phyloP scores from a whole-genome alignment of 768 basidiomycete genomes.

The Naganishia antarctica region DNA sequence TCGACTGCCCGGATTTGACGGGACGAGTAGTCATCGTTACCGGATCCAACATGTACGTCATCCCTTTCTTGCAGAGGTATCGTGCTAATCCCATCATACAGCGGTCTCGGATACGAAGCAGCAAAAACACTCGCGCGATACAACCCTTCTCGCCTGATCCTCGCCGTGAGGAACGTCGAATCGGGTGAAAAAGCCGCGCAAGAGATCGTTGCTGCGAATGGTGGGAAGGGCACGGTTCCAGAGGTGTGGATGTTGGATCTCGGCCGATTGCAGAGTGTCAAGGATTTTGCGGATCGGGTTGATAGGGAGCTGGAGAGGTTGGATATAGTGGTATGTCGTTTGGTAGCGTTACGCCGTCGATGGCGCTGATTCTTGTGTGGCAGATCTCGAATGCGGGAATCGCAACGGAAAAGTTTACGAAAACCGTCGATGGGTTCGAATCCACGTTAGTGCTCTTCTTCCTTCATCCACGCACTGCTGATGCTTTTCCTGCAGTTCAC shows the following conservation, averaged over 20 bases:
- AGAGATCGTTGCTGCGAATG: slow-evolving; percentile 23
- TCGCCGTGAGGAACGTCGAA: slow-evolving; percentile 30
- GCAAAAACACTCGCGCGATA: slow-evolving; percentile 23
- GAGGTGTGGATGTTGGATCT: slow-evolving; percentile 34
- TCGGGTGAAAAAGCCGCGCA: slow-evolving; percentile 30
- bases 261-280: slow-evolving; percentile 29
- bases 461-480: not conserved
- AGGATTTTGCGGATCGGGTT: slow-evolving; percentile 28
- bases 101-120: slow-evolving; percentile 32
- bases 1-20: slow-evolving; percentile 26
- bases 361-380: not conserved
- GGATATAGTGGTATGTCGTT: slow-evolving; percentile 30
- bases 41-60: slow-evolving; percentile 29
- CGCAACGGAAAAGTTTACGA: not conserved
- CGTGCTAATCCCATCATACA: not conserved
- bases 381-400: slow-evolving; percentile 29
- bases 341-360: not conserved
- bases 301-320: slow-evolving; percentile 30
- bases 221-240: slow-evolving; percentile 18
- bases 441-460: slow-evolving; percentile 20
- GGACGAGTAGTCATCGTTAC: slow-evolving; percentile 33
- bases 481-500: slow-evolving; percentile 19
- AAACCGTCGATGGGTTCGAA: slow-evolving; percentile 27
- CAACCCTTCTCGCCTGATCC: slow-evolving; percentile 32
- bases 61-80: not conserved